Base-by-base conservation (phyloP, 2,329 filamentous ascomycete species). In the Dothidotthia symphoricarpi region DNA sequence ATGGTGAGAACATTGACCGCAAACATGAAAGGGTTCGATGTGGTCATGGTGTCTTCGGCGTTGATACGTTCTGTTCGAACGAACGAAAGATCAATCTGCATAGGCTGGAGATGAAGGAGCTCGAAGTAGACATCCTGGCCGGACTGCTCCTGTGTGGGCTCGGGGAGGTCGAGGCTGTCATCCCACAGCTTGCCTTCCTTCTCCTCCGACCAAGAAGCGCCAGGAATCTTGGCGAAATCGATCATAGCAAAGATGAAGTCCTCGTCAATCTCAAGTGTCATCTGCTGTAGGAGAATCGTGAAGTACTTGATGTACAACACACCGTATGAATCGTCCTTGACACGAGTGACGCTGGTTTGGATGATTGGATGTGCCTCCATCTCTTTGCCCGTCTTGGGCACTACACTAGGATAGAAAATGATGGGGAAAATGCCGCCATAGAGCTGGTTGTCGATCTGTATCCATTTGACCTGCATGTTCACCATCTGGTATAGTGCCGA, bases 291-390 rank as follows among this genome's bases (percentile, higher is more conserved):
- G 22, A 98, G 73, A 30, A 98, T 69, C 0, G 91, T 95, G 15
- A 93, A 91, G 66, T 98, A 98, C 67, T 98, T 98, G 76, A 98
- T 90, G 69, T 98, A 98, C 8, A 96, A 74, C 15, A 98, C 93
- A 57, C 93, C 93, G 61, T 97, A 98, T 1, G 90, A 95, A 60
- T 98, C 91, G 59, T 98, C 93, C 72, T 98, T 98, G 64, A 98
- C 91, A 19, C 89, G 80, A 9, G 91, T 96, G 37, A 96, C 76
- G 76, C 90, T 91, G 11, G 84, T 83, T 57, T 96, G 90, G 62
- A 98, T 80, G 36, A 94, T 97, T 0, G 93, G 93, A 68, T 97
- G 93, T 1, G 90, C 85, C 49, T 97, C 93, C 63, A 95, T 93
- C 67, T 98, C 93, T 60, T 93, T 90, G 24, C 88, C 89, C 49